Percentiles rank a stretch among this genome's conserved stretches.
Conservation (phyloP, 805 yeast species). For the Candida incommunis region DNA sequence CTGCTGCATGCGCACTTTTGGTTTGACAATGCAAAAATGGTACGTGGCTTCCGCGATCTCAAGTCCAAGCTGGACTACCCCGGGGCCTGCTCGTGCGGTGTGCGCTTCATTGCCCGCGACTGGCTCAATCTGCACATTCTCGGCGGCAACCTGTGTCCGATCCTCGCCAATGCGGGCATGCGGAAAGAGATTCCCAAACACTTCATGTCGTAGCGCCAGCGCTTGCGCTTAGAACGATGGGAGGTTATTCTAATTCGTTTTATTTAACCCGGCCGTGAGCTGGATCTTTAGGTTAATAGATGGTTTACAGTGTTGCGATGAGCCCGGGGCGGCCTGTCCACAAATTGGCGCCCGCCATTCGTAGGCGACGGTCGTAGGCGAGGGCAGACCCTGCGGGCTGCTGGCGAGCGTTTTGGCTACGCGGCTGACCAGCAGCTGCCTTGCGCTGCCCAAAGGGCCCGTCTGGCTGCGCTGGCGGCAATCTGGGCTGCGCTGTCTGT, state of each 20-base stretch:
- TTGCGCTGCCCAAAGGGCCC: too few relatives aligned
- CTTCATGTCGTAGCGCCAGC: background rate
- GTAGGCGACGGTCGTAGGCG: too few relatives aligned
- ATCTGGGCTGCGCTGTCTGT: too few relatives aligned
- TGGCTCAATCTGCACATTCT: constrained; percentile 45
- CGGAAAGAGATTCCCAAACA: background rate
- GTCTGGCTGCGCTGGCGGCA: too few relatives aligned
- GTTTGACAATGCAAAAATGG: constrained; percentile 32
- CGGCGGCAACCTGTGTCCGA: background rate
- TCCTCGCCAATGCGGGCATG: background rate
- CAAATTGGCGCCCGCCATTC: too few relatives aligned
- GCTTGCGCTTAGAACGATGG: background rate
- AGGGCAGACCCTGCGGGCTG: too few relatives aligned
- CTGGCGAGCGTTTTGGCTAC: too few relatives aligned
- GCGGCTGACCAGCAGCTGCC: too few relatives aligned
- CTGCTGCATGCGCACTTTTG: constrained; percentile 44
- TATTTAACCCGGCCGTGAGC: too few relatives aligned
- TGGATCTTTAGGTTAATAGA: too few relatives aligned
- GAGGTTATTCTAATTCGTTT: constrained; percentile 1
- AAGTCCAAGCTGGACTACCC: constrained; percentile 35
- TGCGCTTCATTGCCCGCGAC: constrained; percentile 30
- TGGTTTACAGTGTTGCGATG: too few relatives aligned
- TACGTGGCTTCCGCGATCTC: constrained; percentile 33
- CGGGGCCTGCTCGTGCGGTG: constrained; percentile 45
- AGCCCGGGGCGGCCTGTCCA: too few relatives aligned